phyloP scores from a whole-genome alignment of 441 rosid genomes.

The Flueggea neowawraea region DNA sequence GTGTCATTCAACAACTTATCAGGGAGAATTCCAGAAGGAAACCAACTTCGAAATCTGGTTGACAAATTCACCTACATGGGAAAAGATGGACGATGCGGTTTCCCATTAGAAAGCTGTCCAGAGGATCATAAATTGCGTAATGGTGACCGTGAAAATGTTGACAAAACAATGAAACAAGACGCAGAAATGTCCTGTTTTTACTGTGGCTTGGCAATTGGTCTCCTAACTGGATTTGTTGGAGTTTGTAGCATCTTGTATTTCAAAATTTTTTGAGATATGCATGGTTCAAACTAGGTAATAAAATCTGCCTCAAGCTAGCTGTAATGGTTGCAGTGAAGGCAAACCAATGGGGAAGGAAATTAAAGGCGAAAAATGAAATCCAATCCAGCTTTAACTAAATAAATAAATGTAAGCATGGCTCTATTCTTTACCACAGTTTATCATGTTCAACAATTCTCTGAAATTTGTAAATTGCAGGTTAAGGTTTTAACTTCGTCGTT shows the following conservation, averaged over 20 bases:
- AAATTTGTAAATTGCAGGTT: too few species aligned
- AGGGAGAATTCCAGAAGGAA: conserved; percentile 21
- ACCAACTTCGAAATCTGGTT: conserved; percentile 19
- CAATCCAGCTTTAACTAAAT: too few species aligned
- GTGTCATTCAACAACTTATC: conserved; percentile 28
- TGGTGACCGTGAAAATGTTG: neutral
- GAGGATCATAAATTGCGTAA: neutral
- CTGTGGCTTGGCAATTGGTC: neutral
- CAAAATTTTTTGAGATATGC: conserved; percentile 7
- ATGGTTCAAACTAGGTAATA: neutral
- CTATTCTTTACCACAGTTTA: too few species aligned
- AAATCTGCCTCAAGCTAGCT: neutral
- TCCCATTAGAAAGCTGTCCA: conserved; percentile 14
- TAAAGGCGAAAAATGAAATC: too few species aligned
- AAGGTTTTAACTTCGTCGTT: too few species aligned
- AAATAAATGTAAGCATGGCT: too few species aligned
- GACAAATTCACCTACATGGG: conserved; percentile 29
- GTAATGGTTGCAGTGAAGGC: neutral
- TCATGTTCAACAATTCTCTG: too few species aligned
- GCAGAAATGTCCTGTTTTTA: neutral
- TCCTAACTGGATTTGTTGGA: neutral
- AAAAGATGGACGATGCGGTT: conserved; percentile 25
- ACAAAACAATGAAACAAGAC: neutral
- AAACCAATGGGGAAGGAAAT: neutral
- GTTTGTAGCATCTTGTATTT: neutral